Evolutionary conservation across 2,329 filamentous ascomycete genomes (phyloP).

Genomic region (Diaporthe citriasiana): DNA sequence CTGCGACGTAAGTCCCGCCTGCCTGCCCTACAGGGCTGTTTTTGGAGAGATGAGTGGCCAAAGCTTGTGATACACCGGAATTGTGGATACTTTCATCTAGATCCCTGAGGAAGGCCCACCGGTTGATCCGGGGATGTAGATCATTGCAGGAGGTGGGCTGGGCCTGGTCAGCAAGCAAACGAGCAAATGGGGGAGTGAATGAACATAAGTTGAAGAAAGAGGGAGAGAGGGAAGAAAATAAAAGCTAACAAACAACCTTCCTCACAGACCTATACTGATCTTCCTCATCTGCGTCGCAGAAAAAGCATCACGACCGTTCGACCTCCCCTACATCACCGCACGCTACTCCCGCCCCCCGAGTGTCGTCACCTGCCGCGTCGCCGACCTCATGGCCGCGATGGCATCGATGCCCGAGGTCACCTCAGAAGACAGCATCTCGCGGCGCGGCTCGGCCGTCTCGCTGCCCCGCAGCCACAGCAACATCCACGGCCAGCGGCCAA

Average conservation of each 20-base stretch:
- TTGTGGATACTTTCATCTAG: slow-evolving; percentile 29
- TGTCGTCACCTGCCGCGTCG: slow-evolving; percentile 41
- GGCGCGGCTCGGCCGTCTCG: slow-evolving; percentile 37
- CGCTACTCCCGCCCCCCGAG: slow-evolving; percentile 21
- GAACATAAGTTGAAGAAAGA: not conserved
- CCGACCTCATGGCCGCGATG: slow-evolving; percentile 33
- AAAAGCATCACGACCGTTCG: slow-evolving; percentile 45
- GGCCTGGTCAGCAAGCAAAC: not conserved
- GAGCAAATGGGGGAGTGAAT: not conserved
- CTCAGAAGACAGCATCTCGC: slow-evolving; percentile 42
- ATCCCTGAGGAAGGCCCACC: slow-evolving; percentile 32
- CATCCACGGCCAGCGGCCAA: slow-evolving; percentile 27
- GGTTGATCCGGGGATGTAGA: slow-evolving; percentile 39
- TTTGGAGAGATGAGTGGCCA: slow-evolving; percentile 1
- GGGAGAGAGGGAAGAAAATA: not conserved
- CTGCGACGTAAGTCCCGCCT: slow-evolving; percentile 46
- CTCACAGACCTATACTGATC: slow-evolving; percentile 40
- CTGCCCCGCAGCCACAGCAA: not conserved
- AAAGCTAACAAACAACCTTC: not conserved
- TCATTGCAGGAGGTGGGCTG: slow-evolving; percentile 25
- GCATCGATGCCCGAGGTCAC: slow-evolving; percentile 39
- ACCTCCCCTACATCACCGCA: slow-evolving; percentile 45
- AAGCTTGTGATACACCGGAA: slow-evolving; percentile 25
- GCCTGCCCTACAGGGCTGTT: slow-evolving; percentile 1
- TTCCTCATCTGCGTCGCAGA: slow-evolving; percentile 45